Evolutionary conservation across 371 early-diverging fungal genomes (phyloP).

Genomic region (Mucor velutinosus): DNA sequence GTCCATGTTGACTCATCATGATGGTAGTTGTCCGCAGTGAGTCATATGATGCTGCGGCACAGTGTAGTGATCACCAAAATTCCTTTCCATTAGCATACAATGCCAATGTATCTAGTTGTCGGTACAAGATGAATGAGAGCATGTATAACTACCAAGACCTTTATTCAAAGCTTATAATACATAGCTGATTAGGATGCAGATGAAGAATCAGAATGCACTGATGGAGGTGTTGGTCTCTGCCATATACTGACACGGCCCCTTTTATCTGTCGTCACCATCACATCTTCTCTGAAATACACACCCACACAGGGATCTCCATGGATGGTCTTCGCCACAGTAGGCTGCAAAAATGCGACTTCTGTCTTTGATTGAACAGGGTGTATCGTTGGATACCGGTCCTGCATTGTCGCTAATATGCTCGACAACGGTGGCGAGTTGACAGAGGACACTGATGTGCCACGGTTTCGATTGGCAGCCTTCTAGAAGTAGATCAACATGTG

Average conservation of each 20-base stretch:
- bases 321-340: conserved; percentile 72
- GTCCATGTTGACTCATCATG: neutral
- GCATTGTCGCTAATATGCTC: conserved; percentile 25
- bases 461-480: conserved; percentile 31
- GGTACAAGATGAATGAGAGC: neutral
- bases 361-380: conserved; percentile 70
- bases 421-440: conserved; percentile 25
- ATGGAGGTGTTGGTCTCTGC: conserved; percentile 67
- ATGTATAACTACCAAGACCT: neutral
- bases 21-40: neutral
- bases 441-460: conserved; percentile 48
- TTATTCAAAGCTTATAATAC: neutral
- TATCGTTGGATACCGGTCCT: conserved; percentile 29
- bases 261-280: conserved; percentile 83
- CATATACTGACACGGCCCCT: conserved; percentile 81
- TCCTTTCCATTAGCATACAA: neutral
- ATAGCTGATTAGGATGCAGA: neutral
- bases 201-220: neutral
- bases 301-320: conserved; percentile 77
- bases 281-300: conserved; percentile 81
- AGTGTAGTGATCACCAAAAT: neutral
- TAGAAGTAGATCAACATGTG: neutral
- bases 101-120: neutral
- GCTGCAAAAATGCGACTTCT: conserved; percentile 81
- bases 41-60: neutral